Conservation (phyloP, 768 basidiomycete genomes). For the Auricularia cornea region DNA sequence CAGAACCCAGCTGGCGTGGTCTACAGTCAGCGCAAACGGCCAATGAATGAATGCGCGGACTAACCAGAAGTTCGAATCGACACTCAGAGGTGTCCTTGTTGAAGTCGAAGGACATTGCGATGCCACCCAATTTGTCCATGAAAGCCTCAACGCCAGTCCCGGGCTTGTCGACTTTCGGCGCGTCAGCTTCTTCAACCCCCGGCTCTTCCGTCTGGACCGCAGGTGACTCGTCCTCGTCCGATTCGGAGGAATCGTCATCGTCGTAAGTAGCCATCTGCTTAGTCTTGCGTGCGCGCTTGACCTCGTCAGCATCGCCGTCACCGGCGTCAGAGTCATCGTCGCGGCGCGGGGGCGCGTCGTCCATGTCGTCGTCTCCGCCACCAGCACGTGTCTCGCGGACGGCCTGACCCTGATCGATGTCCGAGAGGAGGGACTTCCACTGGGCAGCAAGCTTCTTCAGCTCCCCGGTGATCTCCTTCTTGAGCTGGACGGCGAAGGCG, state of each 20-base stretch:
- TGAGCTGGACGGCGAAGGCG: conserved; percentile 71
- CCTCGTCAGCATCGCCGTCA: conserved; percentile 76
- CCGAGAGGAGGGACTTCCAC: conserved; percentile 65
- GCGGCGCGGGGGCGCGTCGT: conserved; percentile 40
- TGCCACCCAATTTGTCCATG: conserved; percentile 44
- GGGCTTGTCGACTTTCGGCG: conserved; percentile 19
- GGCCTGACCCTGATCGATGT: conserved; percentile 73
- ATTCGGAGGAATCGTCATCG: conserved; percentile 45
- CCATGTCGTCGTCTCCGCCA: conserved; percentile 42
- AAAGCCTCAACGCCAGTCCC: conserved; percentile 43
- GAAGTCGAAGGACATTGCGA: conserved; percentile 66
- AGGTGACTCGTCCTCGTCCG: conserved; percentile 41
- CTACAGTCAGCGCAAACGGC: not conserved
- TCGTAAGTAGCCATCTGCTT: conserved; percentile 73
- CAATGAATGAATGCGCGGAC: conserved; percentile 20
- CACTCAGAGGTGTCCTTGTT: conserved; percentile 43
- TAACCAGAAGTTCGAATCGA: conserved; percentile 76
- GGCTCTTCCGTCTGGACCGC: conserved; percentile 34
- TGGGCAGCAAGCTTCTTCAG: conserved; percentile 80
- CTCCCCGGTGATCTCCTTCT: conserved; percentile 78
- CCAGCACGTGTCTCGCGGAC: conserved; percentile 33
- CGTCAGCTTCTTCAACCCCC: conserved; percentile 27
- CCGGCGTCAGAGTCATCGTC: conserved; percentile 67
- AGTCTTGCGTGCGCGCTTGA: conserved; percentile 61
- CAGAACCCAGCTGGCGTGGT: conserved; percentile 62